Conservation (phyloP, 805 yeast species). For the Candida glaebosa region DNA sequence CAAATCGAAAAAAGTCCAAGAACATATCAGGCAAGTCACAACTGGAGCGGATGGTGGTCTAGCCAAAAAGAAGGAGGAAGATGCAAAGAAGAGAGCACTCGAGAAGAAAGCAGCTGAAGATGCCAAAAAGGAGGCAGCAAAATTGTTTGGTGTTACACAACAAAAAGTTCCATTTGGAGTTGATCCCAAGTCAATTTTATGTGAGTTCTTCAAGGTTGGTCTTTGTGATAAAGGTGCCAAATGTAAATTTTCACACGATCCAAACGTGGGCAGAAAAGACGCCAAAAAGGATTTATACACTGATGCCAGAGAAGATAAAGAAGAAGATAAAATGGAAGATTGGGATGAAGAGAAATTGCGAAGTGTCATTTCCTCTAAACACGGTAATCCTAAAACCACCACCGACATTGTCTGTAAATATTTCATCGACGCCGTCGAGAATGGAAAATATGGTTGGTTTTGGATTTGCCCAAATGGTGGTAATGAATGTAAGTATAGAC, state of each 20-base stretch:
- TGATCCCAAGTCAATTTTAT: slow-evolving; percentile 90
- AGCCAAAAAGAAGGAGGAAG: slow-evolving; percentile 72
- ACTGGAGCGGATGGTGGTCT: slow-evolving; percentile 45
- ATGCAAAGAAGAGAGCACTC: slow-evolving; percentile 59
- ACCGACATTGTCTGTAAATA: slow-evolving; percentile 92
- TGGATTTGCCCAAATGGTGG: slow-evolving; percentile 98
- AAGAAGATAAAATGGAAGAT: slow-evolving; percentile 84
- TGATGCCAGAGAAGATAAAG: slow-evolving; percentile 74
- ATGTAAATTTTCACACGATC: slow-evolving; percentile 93
- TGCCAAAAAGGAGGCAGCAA: slow-evolving; percentile 84
- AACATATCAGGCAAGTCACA: slow-evolving; percentile 46
- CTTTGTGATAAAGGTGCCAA: slow-evolving; percentile 83
- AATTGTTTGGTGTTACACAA: slow-evolving; percentile 63
- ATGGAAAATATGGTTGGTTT: slow-evolving; percentile 98
- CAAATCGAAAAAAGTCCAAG: slow-evolving; percentile 86
- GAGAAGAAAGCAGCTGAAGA: slow-evolving; percentile 90
- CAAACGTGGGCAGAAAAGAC: slow-evolving; percentile 79
- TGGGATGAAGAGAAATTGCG: slow-evolving; percentile 98
- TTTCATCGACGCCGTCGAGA: slow-evolving; percentile 96
- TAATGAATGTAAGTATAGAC: slow-evolving; percentile 87
- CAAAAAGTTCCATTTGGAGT: slow-evolving; percentile 96
- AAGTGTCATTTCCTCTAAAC: slow-evolving; percentile 82
- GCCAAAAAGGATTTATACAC: slow-evolving; percentile 90
- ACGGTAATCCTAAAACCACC: slow-evolving; percentile 90
- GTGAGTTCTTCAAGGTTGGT: slow-evolving; percentile 81